Base-by-base conservation (phyloP, 2,329 filamentous ascomycete species). In the Fusarium duplospermum region DNA sequence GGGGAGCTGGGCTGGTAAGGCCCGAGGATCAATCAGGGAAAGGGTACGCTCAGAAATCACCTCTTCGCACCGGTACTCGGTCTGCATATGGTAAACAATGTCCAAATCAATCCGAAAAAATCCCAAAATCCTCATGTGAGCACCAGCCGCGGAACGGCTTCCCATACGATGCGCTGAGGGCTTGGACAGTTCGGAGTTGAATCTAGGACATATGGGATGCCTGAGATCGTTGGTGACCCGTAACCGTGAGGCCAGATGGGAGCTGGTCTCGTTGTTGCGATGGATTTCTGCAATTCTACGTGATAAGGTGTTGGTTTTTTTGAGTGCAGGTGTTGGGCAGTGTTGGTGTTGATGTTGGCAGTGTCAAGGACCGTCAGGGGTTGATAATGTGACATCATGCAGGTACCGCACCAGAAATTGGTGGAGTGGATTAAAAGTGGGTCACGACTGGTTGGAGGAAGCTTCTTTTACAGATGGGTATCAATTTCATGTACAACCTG, bases 181-280 rank as follows among this genome's bases (percentile, higher is more conserved):
- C 11, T 31, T 31, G 27, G 36, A 29, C 33, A 45, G 27, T 33
- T 31, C 36, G 36, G 58, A 47, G 40, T 61, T 61, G 38, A 47
- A 61, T 31, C 58, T 31, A 18, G 18, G 27, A 47, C n/a, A 40
- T n/a, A 54, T 31, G 60, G 33, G n/a, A 61, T 61, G 58, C 58
- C 58, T 14, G 58, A 61, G 45, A 27, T 56, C 61, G 16, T 54
- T 20, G 13, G 20, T 52, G 54, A 52, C 47, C 47, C 20, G 52
- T 63, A 56, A 52, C 61, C 29, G 61, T 63, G 16, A 63, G 61
- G 24, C 61, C 61, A 63, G 29, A 63, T 40, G 45, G 61, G 58
- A 29, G n/a, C 36, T 47, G 58, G 58, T n/a, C 36, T 61, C 9
- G 9, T 45, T 61, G 24, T 45, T 42, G 58, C 7, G n/a, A 7